Evolutionary conservation across 805 yeast genomes (phyloP).

Genomic region (Spathaspora sp.): DNA sequence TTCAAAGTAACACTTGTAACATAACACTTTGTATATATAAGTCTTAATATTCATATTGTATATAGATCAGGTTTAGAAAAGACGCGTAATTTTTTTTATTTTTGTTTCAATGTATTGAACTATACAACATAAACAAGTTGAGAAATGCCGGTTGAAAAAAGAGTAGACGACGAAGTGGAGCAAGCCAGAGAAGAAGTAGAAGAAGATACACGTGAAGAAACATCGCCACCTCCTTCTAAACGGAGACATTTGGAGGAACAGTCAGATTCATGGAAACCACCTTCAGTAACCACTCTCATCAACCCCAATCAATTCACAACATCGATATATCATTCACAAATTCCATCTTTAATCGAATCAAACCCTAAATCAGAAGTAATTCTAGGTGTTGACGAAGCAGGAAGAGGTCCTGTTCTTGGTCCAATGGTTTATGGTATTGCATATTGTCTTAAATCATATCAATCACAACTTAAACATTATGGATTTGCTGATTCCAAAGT

Average conservation of each 20-base stretch:
- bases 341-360: constrained; percentile 40
- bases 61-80: neutral
- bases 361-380: constrained; percentile 42
- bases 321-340: constrained; percentile 45
- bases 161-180: neutral
- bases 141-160: neutral
- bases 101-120: neutral
- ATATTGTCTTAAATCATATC: constrained; percentile 61
- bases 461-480: constrained; percentile 44
- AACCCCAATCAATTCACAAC: constrained; percentile 32
- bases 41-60: too few species aligned
- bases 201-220: neutral
- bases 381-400: constrained; percentile 97
- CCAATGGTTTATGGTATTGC: constrained; percentile 96
- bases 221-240: neutral
- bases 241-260: neutral
- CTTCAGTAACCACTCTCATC: constrained; percentile 25
- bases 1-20: neutral
- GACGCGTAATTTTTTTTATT: neutral
- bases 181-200: neutral
- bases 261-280: constrained; percentile 27
- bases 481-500: constrained; percentile 95
- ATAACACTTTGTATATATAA: neutral
- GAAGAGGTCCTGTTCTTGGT: constrained; percentile 96
- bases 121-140: neutral